A percentile compares a stretch with the other conserved stretches of the same genome.
Conservation (phyloP, 108 stramenopile species). For the Schizochytrium sp. region DNA sequence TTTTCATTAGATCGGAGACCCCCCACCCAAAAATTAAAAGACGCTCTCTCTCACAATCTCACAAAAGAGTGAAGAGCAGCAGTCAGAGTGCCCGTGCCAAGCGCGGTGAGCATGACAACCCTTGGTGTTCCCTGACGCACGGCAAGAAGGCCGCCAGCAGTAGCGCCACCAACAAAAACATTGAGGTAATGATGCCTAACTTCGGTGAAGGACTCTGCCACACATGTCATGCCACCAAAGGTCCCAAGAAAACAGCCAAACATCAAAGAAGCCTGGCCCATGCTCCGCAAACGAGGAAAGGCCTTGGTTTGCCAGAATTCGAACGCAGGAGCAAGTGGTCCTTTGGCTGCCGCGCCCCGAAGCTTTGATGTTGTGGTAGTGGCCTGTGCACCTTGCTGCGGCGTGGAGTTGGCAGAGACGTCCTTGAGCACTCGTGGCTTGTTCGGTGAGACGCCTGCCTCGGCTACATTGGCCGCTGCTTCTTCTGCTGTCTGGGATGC, state of each 20-base stretch:
- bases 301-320: background rate
- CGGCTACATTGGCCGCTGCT: background rate
- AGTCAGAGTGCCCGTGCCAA: constrained; percentile 1
- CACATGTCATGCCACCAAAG: background rate
- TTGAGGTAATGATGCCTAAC: background rate
- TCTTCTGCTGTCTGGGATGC: background rate
- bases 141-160: background rate
- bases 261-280: background rate
- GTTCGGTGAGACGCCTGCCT: too few species aligned
- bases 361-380: background rate
- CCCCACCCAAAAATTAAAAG: too few species aligned
- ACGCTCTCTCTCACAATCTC: background rate
- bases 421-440: too few species aligned
- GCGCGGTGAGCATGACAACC: background rate
- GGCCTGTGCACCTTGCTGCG: too few species aligned
- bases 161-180: background rate
- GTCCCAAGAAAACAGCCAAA: constrained; percentile 9
- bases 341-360: background rate
- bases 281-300: background rate
- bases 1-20: too few species aligned
- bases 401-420: too few species aligned
- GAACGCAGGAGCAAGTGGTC: background rate
- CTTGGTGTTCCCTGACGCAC: background rate
- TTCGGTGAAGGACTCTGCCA: background rate
- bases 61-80: background rate